Percentiles rank a stretch among this genome's conserved stretches.
phyloP scores from a whole-genome alignment of 2,329 filamentous ascomycete genomes.

The Scopulariopsis brevicaulis region DNA sequence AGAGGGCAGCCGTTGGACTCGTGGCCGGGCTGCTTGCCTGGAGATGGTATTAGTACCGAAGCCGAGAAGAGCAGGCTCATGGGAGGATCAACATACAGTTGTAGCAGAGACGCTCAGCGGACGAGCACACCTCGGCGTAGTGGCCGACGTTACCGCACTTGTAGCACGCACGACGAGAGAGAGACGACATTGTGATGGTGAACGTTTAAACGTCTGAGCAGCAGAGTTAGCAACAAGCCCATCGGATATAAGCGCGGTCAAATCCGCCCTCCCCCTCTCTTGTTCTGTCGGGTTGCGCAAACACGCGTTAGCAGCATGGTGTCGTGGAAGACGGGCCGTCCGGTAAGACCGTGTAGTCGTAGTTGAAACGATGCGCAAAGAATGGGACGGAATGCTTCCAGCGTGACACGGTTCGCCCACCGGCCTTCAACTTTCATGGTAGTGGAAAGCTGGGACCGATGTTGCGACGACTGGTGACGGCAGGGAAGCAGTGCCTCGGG shows the following conservation, averaged over 20 bases:
- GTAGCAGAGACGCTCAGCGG: slow-evolving; percentile 96
- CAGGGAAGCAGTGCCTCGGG: too few relatives aligned
- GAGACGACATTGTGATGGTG: slow-evolving; percentile 54
- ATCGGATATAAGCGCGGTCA: background rate
- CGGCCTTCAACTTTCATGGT: too few relatives aligned
- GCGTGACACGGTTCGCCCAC: too few relatives aligned
- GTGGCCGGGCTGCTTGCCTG: slow-evolving; percentile 78
- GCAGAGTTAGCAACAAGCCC: background rate
- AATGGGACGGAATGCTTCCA: too few relatives aligned
- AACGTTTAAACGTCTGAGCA: background rate
- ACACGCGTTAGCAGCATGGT: background rate
- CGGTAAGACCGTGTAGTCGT: background rate
- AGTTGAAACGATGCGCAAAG: background rate
- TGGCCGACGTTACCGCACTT: slow-evolving; percentile 77
- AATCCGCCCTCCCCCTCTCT: background rate
- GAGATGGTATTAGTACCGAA: slow-evolving; percentile 11
- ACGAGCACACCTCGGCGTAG: slow-evolving; percentile 86
- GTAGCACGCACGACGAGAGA: slow-evolving; percentile 76
- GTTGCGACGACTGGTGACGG: too few relatives aligned
- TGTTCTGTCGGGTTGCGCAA: background rate
- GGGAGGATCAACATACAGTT: slow-evolving; percentile 61
- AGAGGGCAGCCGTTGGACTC: slow-evolving; percentile 97
- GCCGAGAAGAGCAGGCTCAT: background rate
- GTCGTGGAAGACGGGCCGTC: background rate
- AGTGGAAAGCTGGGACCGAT: too few relatives aligned